Conservation (phyloP, 495 filamentous ascomycete genomes). For the Talaromyces borbonicus region DNA sequence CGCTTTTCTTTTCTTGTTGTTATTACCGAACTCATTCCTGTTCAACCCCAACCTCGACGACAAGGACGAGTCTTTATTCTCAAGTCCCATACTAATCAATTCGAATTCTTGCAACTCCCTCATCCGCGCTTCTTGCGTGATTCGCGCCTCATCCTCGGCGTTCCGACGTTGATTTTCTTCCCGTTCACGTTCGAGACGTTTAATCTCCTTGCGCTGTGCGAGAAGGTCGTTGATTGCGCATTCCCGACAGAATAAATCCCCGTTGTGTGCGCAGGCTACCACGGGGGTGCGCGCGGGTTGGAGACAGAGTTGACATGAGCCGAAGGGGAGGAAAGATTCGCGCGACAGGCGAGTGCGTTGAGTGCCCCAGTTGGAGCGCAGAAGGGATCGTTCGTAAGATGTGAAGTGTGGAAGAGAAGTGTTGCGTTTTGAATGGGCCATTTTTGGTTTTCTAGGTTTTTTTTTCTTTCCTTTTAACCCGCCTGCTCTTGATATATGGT, state of each 20-base stretch:
- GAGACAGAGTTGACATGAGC: slow-evolving; percentile 80
- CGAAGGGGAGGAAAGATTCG: slow-evolving; percentile 91
- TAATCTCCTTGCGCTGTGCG: slow-evolving; percentile 87
- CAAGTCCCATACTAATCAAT: slow-evolving; percentile 33
- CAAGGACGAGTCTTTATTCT: slow-evolving; percentile 12
- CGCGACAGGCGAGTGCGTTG: slow-evolving; percentile 78
- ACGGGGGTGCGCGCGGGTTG: slow-evolving; percentile 77
- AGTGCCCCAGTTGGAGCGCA: slow-evolving; percentile 70
- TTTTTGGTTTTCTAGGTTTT: too few species aligned
- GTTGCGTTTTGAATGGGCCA: slow-evolving; percentile 70
- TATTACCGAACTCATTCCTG: too few species aligned
- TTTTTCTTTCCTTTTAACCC: neutral
- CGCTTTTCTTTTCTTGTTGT: slow-evolving; percentile 5
- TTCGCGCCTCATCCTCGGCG: slow-evolving; percentile 30
- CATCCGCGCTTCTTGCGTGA: slow-evolving; percentile 22
- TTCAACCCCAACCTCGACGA: too few species aligned
- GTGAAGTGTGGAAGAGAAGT: slow-evolving; percentile 96
- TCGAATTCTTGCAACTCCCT: slow-evolving; percentile 32
- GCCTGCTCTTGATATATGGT: too few species aligned
- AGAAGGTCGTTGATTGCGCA: slow-evolving; percentile 88
- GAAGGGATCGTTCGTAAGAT: slow-evolving; percentile 74
- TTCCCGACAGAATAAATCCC: slow-evolving; percentile 95
- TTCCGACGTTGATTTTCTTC: slow-evolving; percentile 40
- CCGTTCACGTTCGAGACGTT: slow-evolving; percentile 58
- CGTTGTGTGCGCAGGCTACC: slow-evolving; percentile 61